phyloP scores from a whole-genome alignment of 1,284 basidiomycete species.

The Heterobasidion annosum region DNA sequence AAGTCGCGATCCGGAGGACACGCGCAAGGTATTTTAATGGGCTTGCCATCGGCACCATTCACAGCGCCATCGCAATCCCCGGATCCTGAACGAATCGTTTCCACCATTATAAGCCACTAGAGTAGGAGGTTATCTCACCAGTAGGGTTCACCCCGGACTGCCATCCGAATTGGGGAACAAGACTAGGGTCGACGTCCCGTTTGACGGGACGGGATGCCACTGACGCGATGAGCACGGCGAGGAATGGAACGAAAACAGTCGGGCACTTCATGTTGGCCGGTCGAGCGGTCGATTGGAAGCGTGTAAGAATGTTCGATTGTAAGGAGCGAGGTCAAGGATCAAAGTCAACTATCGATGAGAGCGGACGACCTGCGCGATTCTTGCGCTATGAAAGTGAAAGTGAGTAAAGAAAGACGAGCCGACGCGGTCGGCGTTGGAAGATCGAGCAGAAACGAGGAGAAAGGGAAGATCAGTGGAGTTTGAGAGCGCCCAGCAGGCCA shows the following conservation, averaged over 20 bases:
- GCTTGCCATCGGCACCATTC: constrained; percentile 39
- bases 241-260: neutral
- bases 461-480: neutral
- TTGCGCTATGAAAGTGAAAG: neutral
- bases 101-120: neutral
- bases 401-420: neutral
- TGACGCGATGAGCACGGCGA: neutral
- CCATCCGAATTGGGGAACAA: constrained; percentile 1
- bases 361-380: neutral
- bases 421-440: neutral
- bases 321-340: neutral
- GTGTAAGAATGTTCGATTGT: neutral
- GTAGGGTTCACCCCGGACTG: neutral
- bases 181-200: constrained; percentile 2
- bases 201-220: neutral
- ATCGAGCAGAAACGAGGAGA: neutral
- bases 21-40: constrained; percentile 49
- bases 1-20: constrained; percentile 46
- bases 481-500: neutral
- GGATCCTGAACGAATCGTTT: neutral
- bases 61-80: constrained; percentile 20
- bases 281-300: neutral
- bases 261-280: neutral
- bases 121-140: neutral
- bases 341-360: neutral